These are phyloP conservation scores for Miamiensis avidus DNA, from an alignment of 169 alveolate genomes.

Conservation along the genomic window DNA sequence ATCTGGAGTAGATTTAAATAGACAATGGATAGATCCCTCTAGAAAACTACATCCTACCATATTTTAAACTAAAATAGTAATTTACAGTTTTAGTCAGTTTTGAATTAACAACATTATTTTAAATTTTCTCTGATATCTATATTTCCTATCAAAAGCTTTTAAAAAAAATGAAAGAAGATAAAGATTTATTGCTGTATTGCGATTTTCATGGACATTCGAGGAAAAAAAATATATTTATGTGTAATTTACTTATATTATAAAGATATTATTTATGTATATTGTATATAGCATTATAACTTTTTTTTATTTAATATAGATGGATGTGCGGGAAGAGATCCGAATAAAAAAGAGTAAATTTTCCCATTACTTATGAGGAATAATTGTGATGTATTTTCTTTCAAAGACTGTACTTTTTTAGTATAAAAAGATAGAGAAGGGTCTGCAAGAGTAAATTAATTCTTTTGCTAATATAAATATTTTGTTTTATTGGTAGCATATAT, in stretches of 20 bases:
- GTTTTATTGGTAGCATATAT: too few species aligned
- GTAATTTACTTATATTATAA: neutral
- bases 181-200: constrained; percentile 82
- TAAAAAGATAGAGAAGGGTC: constrained; percentile 77
- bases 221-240: constrained; percentile 88
- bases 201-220: constrained; percentile 94
- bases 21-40: constrained; percentile 82
- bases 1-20: constrained; percentile 86
- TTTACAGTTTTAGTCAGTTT: neutral
- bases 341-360: constrained; percentile 71
- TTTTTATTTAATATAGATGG: constrained; percentile 50
- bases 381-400: constrained; percentile 70
- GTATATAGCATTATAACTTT: neutral
- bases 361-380: constrained; percentile 71
- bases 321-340: constrained; percentile 71
- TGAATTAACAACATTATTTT: too few species aligned
- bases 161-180: constrained; percentile 68
- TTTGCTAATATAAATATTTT: neutral
- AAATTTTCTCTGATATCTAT: too few species aligned
- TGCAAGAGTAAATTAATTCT: constrained; percentile 56
- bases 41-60: constrained; percentile 81
- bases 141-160: constrained; percentile 43
- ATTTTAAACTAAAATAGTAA: constrained; percentile 58
- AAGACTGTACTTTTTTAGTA: constrained; percentile 70
- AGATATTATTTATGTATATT: neutral